These are phyloP conservation scores for Cornus suecica DNA, from an alignment of 148 eudicot species.

Conservation along the genomic window DNA sequence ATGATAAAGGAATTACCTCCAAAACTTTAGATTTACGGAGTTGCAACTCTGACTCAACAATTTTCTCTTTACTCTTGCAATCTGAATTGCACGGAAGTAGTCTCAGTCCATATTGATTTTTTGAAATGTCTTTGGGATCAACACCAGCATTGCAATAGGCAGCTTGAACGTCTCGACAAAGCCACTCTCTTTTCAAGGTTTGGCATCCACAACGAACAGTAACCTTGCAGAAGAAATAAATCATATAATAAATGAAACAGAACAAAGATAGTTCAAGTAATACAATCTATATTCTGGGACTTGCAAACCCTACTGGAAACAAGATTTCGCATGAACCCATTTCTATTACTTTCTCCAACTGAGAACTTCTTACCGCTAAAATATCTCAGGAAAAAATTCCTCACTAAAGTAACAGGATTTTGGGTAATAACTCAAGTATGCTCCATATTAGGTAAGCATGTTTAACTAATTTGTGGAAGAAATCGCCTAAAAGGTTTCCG, in stretches of 20 bases:
- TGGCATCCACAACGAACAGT: conserved; percentile 84
- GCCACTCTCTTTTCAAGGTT: conserved; percentile 86
- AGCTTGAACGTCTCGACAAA: conserved; percentile 75
- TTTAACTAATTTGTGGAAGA: too few species aligned
- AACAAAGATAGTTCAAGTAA: background rate
- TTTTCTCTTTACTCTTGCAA: conserved; percentile 70
- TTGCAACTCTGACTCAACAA: conserved; percentile 62
- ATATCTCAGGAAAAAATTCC: too few species aligned
- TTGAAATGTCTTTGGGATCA: conserved; percentile 70
- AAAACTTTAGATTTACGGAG: conserved; percentile 50
- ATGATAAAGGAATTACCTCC: conserved; percentile 49
- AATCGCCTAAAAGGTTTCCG: too few species aligned
- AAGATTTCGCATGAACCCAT: background rate
- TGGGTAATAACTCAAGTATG: too few species aligned
- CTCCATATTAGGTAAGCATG: too few species aligned
- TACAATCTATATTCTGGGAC: background rate
- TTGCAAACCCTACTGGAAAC: background rate
- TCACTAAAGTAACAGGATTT: too few species aligned
- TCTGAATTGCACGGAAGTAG: conserved; percentile 74
- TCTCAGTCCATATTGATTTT: conserved; percentile 71
- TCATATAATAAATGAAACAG: background rate
- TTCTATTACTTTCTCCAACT: too few species aligned
- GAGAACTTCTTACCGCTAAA: too few species aligned
- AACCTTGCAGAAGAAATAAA: conserved; percentile 44
- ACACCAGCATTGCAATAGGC: conserved; percentile 45